Conservation (phyloP, 331 rosid species). For the Rhamnella rubrinervis region DNA sequence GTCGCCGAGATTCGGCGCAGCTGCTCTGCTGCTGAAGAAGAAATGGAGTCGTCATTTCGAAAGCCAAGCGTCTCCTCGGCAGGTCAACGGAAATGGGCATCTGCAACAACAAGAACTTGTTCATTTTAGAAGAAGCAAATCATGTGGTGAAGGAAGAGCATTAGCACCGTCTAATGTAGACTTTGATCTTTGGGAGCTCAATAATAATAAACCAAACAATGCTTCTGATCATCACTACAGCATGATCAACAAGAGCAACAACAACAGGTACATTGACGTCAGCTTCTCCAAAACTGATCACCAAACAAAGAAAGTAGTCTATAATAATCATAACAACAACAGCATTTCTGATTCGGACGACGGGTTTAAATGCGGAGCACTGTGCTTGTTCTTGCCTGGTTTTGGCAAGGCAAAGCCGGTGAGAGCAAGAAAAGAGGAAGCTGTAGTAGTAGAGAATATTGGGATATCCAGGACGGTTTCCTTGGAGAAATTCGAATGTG, state of each 20-base stretch:
- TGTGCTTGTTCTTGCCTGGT: slow-evolving; percentile 74
- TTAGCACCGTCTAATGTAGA: slow-evolving; percentile 45
- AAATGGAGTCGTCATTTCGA: slow-evolving; percentile 24
- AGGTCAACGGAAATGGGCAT: slow-evolving; percentile 14
- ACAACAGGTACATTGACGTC: slow-evolving; percentile 14
- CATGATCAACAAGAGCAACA: slow-evolving; percentile 20
- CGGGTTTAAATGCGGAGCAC: slow-evolving; percentile 64
- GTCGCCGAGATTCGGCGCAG: slow-evolving; percentile 43
- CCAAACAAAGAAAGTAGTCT: slow-evolving; percentile 29
- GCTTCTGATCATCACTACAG: too few species aligned
- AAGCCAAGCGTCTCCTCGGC: slow-evolving; percentile 33
- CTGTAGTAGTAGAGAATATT: slow-evolving; percentile 17
- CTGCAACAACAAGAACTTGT: slow-evolving; percentile 27
- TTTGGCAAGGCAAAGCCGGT: slow-evolving; percentile 56
- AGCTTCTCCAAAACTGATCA: slow-evolving; percentile 33
- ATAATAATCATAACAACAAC: slow-evolving; percentile 30
- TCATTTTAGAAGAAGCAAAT: slow-evolving; percentile 56
- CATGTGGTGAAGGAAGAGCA: slow-evolving; percentile 60
- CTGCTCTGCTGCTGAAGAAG: slow-evolving; percentile 28
- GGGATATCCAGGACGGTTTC: slow-evolving; percentile 65
- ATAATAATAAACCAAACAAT: slow-evolving; percentile 30
- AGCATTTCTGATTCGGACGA: slow-evolving; percentile 18
- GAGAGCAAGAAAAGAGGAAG: slow-evolving; percentile 38
- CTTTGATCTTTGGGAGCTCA: slow-evolving; percentile 52
- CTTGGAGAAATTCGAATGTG: slow-evolving; percentile 83